phyloP scores from a whole-genome alignment of 2,329 filamentous ascomycete species.

The Colletotrichum destructivum region DNA sequence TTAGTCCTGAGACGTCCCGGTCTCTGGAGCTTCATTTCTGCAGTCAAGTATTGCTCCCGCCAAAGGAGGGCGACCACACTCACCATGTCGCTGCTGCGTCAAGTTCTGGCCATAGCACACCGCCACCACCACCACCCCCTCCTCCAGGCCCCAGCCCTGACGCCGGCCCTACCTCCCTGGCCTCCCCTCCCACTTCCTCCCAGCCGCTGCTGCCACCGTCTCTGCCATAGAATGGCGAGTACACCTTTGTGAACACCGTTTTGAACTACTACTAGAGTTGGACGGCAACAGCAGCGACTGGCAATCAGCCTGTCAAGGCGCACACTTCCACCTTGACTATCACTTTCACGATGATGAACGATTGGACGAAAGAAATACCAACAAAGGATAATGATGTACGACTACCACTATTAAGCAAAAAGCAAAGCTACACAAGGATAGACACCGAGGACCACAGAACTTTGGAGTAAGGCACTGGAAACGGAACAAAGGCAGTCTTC shows the following conservation, averaged over 20 bases:
- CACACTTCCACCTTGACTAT: neutral
- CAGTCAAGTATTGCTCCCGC: slow-evolving; percentile 62
- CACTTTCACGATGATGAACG: slow-evolving; percentile 14
- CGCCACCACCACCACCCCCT: slow-evolving; percentile 23
- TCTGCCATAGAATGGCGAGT: slow-evolving; percentile 17
- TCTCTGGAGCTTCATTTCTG: slow-evolving; percentile 67
- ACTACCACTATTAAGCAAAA: slow-evolving; percentile 8
- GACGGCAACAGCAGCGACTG: neutral
- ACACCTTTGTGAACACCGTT: neutral
- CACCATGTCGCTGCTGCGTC: slow-evolving; percentile 35
- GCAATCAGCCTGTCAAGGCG: neutral
- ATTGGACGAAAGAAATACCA: slow-evolving; percentile 21
- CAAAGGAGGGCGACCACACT: slow-evolving; percentile 34
- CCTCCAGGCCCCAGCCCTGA: slow-evolving; percentile 9
- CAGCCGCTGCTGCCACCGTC: slow-evolving; percentile 5
- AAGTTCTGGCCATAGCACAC: slow-evolving; percentile 39
- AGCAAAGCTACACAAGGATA: neutral
- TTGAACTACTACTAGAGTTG: neutral
- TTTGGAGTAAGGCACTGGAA: slow-evolving; percentile 7
- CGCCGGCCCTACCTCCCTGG: neutral
- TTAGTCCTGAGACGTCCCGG: slow-evolving; percentile 56
- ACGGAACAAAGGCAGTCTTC: slow-evolving; percentile 3
- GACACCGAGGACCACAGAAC: slow-evolving; percentile 13
- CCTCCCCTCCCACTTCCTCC: slow-evolving; percentile 1
- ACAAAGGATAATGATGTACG: slow-evolving; percentile 35